Base-by-base conservation (phyloP, 805 yeast genomes). In the Saturnispora sekii region DNA sequence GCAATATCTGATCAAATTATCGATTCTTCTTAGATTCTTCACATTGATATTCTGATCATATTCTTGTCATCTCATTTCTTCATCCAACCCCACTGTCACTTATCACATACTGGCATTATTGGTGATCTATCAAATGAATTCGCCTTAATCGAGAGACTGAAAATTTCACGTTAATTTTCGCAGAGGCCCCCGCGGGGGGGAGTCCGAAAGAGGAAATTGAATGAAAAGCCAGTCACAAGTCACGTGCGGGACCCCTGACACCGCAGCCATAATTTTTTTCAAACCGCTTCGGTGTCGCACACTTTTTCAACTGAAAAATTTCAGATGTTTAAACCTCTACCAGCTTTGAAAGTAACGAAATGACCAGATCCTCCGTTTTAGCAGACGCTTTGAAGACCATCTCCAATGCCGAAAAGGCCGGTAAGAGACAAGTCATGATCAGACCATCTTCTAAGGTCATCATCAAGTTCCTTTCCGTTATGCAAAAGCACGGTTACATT, bases 391-490 rank as follows among this genome's bases (percentile, higher is more conserved):
- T 89, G 67, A 90, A 90, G 76, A 83, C 96, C 65, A 89, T 89
- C 74, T 88, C 89, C 90, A 89, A 90, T 74, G 97, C 97, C 75
- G 97, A 90, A 77, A 90, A 88, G 75, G 82, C 96, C 72, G 97
- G 97, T 74, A 90, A 89, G 79, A 85, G 97, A 79, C 97, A 89
- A 78, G 97, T 89, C 63, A 75, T 89, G 68, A 82, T 89, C 74
- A 86, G 97, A 82, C 97, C 97, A 60, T 87, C 97, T 47, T 89
- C 97, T 67, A 89, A 89, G 83, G 97, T 89, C 66, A 88, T 89
- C 77, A 79, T 89, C 84, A 90, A 88, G 77, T 90, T 88, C 76
- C 78, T 89, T 71, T 78, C 86, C 68, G 97, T 89, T 63, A 89
- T 89, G 86, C 97, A 89, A 80, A 88, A 81, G 77, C 97, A 89